phyloP scores from a whole-genome alignment of 306 rosid species.

The Betula pendula region DNA sequence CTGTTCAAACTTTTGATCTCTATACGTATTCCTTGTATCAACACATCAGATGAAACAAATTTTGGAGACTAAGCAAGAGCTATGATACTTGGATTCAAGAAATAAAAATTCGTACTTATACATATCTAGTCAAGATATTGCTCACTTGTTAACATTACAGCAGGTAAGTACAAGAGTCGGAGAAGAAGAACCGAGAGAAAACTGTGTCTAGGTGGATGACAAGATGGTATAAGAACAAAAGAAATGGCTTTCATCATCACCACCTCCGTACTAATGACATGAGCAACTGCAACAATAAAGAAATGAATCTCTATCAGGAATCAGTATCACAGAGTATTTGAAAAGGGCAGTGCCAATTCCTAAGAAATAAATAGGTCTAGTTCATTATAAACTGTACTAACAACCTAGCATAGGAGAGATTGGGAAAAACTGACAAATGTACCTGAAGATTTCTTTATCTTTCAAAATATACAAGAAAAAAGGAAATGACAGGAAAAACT shows the following conservation, averaged over 20 bases:
- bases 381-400: not conserved
- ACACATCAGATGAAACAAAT: not conserved
- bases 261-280: constrained; percentile 86
- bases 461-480: not conserved
- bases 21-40: not conserved
- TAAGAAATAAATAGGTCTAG: not conserved
- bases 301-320: constrained; percentile 22
- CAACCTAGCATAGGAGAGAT: not conserved
- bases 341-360: not conserved
- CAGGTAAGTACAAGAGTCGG: not conserved
- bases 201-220: constrained; percentile 6
- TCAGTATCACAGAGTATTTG: constrained; percentile 11
- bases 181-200: not conserved
- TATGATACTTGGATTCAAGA: not conserved
- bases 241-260: constrained; percentile 39
- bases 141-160: constrained; percentile 2
- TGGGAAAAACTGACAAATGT: not conserved
- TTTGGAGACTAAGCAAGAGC: not conserved
- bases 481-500: not conserved
- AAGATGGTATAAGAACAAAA: not conserved
- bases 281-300: constrained; percentile 67
- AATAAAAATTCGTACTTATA: not conserved
- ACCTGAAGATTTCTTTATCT: not conserved
- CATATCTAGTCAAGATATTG: not conserved
- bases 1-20: not conserved